Evolutionary conservation across 441 rosid genomes (phyloP), one percentile per base, ranked within the genome.

Genomic region (Syzygium syzygioides): DNA sequence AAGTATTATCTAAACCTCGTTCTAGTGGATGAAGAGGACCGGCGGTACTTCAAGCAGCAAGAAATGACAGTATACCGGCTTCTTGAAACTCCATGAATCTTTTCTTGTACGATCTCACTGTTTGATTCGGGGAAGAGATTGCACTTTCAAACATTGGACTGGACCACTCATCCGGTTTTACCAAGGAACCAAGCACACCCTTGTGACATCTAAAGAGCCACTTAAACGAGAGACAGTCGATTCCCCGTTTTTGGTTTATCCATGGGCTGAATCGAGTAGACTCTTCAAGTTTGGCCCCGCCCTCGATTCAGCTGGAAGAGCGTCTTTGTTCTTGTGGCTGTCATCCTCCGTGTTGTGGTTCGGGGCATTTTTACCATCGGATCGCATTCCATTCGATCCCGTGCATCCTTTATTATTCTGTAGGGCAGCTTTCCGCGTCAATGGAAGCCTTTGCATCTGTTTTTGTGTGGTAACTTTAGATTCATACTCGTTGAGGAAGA

Each of bases 31-130:
- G 92, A 92, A 90, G 94, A 92, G 80, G 94, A 92, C 48, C 90
- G 94, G 13, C 89, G 93, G 60, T 92, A 92, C 86, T 92, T 92
- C 91, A 92, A 92, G 91, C 94, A 92, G 89, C 94, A 92, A 87
- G 94, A 92, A 85, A 88, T 92, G 88, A 92, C 93, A 14, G 76
- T 92, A n/a, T 92, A 91, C 87, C 89, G 93, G 90, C 89, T 87
- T 68, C 91, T 88, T 0, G 92, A 91, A 89, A 68, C 90, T 41
- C 87, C 87, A 15, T 90, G 87, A 88, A 76, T 32, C 32, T 85
- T 87, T 60, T 66, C 57, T 26, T 20, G 64, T 48, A 85, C 14
- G 12, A 37, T 85, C n/a, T 41, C 19, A 23, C 34, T 34, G 28
- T 55, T 59, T 10, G 7, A 56, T 55, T 85, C 66, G 30, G 37